Evolutionary conservation across 2,329 filamentous ascomycete species (phyloP).

Genomic region (Herpotrichia juniperi): DNA sequence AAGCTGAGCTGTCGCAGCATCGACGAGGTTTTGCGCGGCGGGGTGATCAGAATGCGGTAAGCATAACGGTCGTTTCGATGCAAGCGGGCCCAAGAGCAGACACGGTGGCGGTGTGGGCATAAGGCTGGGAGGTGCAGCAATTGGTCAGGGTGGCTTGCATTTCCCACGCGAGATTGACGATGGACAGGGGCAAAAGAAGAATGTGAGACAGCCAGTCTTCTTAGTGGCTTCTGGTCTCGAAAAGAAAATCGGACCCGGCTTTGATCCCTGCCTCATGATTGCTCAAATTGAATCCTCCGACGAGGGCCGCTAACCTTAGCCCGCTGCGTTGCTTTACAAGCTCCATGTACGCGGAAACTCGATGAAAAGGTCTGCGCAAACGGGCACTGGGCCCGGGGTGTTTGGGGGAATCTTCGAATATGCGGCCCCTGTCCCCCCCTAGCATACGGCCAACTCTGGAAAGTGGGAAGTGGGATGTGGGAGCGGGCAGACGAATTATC

Average conservation of each 20-base stretch:
- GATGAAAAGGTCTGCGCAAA: slow-evolving; percentile 1
- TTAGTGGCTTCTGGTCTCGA: slow-evolving; percentile 39
- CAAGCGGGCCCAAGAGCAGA: slow-evolving; percentile 19
- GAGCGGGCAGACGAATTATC: slow-evolving; percentile 8
- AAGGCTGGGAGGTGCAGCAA: slow-evolving; percentile 43
- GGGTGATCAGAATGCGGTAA: slow-evolving; percentile 29
- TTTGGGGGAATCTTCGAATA: neutral
- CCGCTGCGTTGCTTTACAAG: slow-evolving; percentile 11
- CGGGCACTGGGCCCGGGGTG: slow-evolving; percentile 16
- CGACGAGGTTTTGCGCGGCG: slow-evolving; percentile 22
- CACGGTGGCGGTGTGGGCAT: slow-evolving; percentile 37
- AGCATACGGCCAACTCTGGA: neutral
- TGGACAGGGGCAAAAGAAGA: slow-evolving; percentile 36
- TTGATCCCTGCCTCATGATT: slow-evolving; percentile 31
- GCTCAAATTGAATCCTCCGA: slow-evolving; percentile 37
- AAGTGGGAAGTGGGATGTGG: slow-evolving; percentile 1
- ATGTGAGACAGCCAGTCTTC: slow-evolving; percentile 43
- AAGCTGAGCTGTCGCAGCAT: slow-evolving; percentile 32
- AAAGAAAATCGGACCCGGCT: slow-evolving; percentile 22
- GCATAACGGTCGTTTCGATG: slow-evolving; percentile 42
- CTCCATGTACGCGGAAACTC: neutral
- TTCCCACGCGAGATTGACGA: slow-evolving; percentile 46
- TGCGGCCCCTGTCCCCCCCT: slow-evolving; percentile 2
- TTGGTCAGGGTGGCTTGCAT: slow-evolving; percentile 39
- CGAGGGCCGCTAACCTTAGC: slow-evolving; percentile 14